Conservation (phyloP, 2,329 filamentous ascomycete genomes). For the Botrytis paeoniae region DNA sequence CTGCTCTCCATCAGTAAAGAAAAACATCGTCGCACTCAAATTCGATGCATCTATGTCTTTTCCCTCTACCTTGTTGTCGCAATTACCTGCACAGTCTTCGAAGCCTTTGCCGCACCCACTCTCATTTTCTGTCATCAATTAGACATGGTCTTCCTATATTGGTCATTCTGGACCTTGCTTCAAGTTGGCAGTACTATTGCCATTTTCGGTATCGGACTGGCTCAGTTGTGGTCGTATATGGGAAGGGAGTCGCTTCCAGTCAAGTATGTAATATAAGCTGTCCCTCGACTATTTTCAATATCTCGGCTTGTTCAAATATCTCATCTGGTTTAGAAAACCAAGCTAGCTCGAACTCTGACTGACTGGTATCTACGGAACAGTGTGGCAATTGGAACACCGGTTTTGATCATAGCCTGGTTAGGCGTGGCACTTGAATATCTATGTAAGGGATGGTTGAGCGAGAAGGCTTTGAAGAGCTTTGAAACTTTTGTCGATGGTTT, state of each 20-base stretch:
- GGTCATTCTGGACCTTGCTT: constrained; percentile 59
- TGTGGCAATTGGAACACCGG: constrained; percentile 55
- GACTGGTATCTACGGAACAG: constrained; percentile 32
- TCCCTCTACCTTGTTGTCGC: constrained; percentile 46
- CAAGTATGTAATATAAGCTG: constrained; percentile 47
- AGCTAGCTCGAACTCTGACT: no score
- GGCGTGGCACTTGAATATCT: background rate
- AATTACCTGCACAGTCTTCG: constrained; percentile 49
- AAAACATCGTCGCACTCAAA: constrained; percentile 38
- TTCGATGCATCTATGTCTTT: constrained; percentile 42
- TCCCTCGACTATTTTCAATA: background rate
- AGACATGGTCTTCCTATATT: constrained; percentile 56
- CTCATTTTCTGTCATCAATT: constrained; percentile 56
- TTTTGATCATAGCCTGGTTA: constrained; percentile 48
- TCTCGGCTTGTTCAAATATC: background rate
- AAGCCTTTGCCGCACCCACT: constrained; percentile 44
- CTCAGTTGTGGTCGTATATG: constrained; percentile 27
- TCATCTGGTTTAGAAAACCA: background rate
- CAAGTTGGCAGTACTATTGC: constrained; percentile 56
- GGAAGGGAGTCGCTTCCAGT: constrained; percentile 43
- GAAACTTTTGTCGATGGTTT: background rate
- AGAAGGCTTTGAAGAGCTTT: background rate
- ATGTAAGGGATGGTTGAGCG: background rate
- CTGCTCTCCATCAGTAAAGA: background rate
- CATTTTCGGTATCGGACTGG: constrained; percentile 52